Evolutionary conservation across 805 yeast genomes (phyloP), one percentile per base, ranked within the genome.

Genomic region (Wickerhamiella australiensis): DNA sequence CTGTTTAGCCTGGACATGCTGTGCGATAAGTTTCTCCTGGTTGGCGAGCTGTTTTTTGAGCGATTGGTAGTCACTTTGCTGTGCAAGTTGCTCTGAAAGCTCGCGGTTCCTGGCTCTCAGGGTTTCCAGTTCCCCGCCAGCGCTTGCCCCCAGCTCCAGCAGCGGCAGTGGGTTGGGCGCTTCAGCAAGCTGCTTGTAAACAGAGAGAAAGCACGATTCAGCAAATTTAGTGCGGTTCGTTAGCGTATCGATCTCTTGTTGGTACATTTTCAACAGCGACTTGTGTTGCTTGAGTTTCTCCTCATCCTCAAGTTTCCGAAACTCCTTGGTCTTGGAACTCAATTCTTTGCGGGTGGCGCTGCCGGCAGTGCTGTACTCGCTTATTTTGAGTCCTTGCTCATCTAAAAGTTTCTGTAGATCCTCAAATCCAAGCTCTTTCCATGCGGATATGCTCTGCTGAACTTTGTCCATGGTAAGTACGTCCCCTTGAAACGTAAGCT

Each of bases 101-200:
- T 55, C 52, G 3, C 60, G 58, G 50, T 72, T 74, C 55, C 83
- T 84, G 17, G 18, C 12, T 15, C 21, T 21, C 13, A 51, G 31
- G 9, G 68, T 66, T 51, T 72, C 72, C 45, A 83, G 64, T 8
- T 65, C 64, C 2, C 71, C 73, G 5, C 74, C 66, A 17, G 45
- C 31, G 13, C 46, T n/a, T 2, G 75, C 73, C 3, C 73, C 64
- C 35, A 78, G 73, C 57, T 82, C 83, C 51, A 90, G 67, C 38
- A 88, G 64, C 3, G 95, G 94, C 53, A 74, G 77, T 1, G 97
- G 97, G 66, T 90, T 96, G 0, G 96, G 96, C 0, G 94, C 88
- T 62, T 88, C 95, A 4, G 87, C 85, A 4, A 90, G 67, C 13
- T 78, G 70, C 50, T 85, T 70, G 67, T 90, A 90, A 20, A 85